phyloP scores from a whole-genome alignment of 805 yeast genomes.

The Starmera amethionina region DNA sequence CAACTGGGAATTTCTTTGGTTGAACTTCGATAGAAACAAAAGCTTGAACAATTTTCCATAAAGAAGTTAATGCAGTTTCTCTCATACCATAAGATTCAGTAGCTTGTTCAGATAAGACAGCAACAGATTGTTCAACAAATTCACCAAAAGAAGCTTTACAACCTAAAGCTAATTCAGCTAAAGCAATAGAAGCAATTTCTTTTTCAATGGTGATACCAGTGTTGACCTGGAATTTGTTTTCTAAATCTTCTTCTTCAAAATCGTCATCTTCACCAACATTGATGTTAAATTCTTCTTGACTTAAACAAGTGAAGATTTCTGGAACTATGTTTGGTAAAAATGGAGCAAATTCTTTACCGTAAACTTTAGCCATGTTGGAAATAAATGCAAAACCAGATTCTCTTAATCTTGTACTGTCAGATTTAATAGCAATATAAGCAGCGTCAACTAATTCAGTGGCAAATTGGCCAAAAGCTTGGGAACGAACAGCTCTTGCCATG shows the following conservation, averaged over 20 bases:
- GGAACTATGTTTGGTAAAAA: conserved; percentile 80
- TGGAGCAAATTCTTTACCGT: conserved; percentile 81
- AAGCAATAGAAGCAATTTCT: conserved; percentile 88
- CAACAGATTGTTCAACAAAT: conserved; percentile 62
- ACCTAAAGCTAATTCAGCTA: conserved; percentile 81
- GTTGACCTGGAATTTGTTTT: conserved; percentile 74
- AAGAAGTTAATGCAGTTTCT: conserved; percentile 70
- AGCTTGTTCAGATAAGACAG: conserved; percentile 56
- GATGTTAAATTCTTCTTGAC: conserved; percentile 77
- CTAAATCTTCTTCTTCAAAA: conserved; percentile 49
- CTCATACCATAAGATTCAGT: conserved; percentile 87
- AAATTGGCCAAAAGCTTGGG: conserved; percentile 73
- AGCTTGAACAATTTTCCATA: conserved; percentile 78
- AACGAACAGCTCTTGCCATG: conserved; percentile 94
- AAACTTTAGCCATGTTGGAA: conserved; percentile 89
- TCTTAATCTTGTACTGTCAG: conserved; percentile 77
- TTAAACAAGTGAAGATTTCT: conserved; percentile 70
- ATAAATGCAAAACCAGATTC: conserved; percentile 93
- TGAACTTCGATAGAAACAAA: conserved; percentile 43
- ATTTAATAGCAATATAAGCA: conserved; percentile 67
- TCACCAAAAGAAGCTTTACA: conserved; percentile 73
- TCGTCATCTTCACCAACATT: conserved; percentile 44
- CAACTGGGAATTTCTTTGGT: conserved; percentile 49
- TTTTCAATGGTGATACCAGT: conserved; percentile 94
- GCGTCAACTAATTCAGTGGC: conserved; percentile 87